phyloP scores from a whole-genome alignment of 2,329 filamentous ascomycete species.

The Colletotrichum sp. region DNA sequence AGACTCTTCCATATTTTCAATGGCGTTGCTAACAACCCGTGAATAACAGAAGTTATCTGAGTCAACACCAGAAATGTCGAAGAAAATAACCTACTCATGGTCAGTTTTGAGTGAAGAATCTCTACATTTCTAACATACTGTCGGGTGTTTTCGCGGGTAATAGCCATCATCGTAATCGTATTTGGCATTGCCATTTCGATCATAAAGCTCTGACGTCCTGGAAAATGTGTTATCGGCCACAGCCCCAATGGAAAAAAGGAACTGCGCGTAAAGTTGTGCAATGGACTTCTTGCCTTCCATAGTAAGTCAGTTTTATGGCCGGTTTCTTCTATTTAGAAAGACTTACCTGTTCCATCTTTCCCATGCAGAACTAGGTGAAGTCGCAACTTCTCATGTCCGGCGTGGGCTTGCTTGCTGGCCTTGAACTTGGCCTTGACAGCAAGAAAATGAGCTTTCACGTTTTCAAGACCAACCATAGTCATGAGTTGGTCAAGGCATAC shows the following conservation, averaged over 20 bases:
- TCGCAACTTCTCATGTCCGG: background rate
- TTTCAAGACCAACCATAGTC: slow-evolving; percentile 66
- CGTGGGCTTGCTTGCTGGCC: background rate
- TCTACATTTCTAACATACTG: slow-evolving; percentile 32
- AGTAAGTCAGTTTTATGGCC: background rate
- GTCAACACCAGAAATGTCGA: background rate
- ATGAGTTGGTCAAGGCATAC: slow-evolving; percentile 64
- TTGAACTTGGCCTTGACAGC: background rate
- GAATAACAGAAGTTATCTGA: too few species aligned
- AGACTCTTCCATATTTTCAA: background rate
- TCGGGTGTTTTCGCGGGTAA: slow-evolving; percentile 4
- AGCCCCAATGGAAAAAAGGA: slow-evolving; percentile 37
- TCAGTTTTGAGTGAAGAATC: slow-evolving; percentile 27
- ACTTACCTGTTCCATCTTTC: background rate
- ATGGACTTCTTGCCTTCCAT: slow-evolving; percentile 62
- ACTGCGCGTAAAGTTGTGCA: slow-evolving; percentile 61
- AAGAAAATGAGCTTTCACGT: background rate
- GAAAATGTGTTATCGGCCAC: slow-evolving; percentile 10
- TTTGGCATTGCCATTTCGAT: too few species aligned
- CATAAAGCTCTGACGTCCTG: slow-evolving; percentile 24
- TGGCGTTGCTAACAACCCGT: background rate
- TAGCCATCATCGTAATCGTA: too few species aligned
- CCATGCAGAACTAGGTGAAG: background rate
- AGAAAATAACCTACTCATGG: slow-evolving; percentile 8
- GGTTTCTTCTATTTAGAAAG: background rate